Percentiles rank a stretch among this genome's conserved stretches.
Conservation (phyloP, 257 asterid species). For the Apocynum venetum region DNA sequence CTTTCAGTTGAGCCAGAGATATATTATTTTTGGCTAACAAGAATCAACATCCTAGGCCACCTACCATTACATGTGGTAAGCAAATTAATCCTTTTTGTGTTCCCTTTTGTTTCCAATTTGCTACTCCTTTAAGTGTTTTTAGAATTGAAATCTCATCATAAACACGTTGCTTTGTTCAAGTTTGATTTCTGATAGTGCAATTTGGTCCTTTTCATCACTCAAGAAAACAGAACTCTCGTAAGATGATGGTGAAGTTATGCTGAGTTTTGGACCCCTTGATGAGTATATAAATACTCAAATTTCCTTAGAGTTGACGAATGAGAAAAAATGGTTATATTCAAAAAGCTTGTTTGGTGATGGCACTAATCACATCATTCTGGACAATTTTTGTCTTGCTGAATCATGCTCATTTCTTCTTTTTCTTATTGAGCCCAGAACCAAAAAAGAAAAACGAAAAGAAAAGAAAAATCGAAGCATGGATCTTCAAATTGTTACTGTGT, state of each 20-base stretch:
- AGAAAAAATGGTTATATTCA: neutral
- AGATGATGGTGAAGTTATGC: neutral
- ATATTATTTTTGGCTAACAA: neutral
- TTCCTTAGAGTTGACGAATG: slow-evolving; percentile 7
- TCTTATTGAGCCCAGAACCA: neutral
- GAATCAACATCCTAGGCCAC: neutral
- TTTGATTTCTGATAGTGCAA: neutral
- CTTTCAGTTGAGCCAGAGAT: neutral
- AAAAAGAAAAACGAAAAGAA: neutral
- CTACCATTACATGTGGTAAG: neutral
- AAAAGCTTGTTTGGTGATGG: slow-evolving; percentile 7
- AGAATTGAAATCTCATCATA: neutral
- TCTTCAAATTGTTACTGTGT: neutral
- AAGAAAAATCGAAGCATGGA: neutral
- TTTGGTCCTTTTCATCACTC: neutral
- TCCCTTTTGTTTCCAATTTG: neutral
- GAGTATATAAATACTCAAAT: neutral
- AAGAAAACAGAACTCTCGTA: neutral
- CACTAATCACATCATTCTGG: slow-evolving; percentile 13
- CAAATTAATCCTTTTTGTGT: neutral
- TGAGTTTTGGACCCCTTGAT: slow-evolving; percentile 1
- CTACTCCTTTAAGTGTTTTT: neutral
- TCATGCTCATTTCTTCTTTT: slow-evolving; percentile 11
- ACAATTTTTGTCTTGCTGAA: slow-evolving; percentile 9
- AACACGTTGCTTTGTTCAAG: neutral